Conservation (phyloP, 768 basidiomycete species). For the Amanita phalloides region DNA sequence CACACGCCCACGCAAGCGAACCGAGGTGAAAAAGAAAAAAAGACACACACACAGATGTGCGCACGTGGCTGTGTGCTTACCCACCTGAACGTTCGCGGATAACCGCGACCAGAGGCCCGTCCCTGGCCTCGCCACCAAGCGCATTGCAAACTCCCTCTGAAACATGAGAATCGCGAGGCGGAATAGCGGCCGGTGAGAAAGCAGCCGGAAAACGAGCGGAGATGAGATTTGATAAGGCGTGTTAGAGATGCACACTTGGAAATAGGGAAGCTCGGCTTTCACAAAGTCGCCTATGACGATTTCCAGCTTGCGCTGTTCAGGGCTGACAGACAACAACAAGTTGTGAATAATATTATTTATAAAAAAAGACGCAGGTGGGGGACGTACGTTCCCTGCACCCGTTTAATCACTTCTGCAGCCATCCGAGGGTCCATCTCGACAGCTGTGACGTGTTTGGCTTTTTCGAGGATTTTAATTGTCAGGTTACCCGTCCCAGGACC, state of each 20-base stretch:
- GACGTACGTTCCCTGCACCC: conserved; percentile 95
- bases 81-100: conserved; percentile 84
- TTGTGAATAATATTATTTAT: background rate
- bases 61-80: conserved; percentile 1
- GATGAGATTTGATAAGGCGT: conserved; percentile 99
- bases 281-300: conserved; percentile 97
- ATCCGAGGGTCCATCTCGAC: conserved; percentile 98
- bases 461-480: conserved; percentile 87
- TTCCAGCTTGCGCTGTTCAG: conserved; percentile 91
- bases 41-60: too few species aligned
- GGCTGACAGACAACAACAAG: conserved; percentile 34
- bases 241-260: conserved; percentile 98
- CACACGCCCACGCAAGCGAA: background rate
- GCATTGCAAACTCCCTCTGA: conserved; percentile 95
- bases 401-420: conserved; percentile 95
- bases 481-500: conserved; percentile 97
- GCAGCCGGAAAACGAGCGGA: conserved; percentile 90
- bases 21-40: background rate
- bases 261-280: conserved; percentile 96
- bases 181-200: conserved; percentile 91
- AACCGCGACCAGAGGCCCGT: conserved; percentile 87
- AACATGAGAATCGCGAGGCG: conserved; percentile 98
- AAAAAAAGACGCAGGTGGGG: background rate
- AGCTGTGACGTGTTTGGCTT: conserved; percentile 86
- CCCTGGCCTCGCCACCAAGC: conserved; percentile 78